Conservation (phyloP, 192 early-diverging fungal genomes). For the Globomyces pollinis-pini region DNA sequence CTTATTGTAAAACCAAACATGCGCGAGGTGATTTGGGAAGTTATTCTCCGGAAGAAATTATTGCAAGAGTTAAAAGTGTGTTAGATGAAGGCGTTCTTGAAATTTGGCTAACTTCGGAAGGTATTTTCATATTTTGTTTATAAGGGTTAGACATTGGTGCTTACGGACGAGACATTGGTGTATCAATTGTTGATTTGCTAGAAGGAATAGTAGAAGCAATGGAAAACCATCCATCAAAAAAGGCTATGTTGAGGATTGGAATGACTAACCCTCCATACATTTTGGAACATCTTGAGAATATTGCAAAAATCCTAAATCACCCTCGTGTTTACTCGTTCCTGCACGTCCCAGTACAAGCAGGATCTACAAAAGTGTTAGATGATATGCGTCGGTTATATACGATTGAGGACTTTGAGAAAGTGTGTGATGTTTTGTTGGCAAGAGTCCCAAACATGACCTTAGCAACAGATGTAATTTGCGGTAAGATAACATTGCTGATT, state of each 20-base stretch:
- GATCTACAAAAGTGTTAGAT: conserved; percentile 34
- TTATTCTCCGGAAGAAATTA: conserved; percentile 39
- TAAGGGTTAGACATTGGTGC: conserved; percentile 35
- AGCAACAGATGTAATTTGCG: conserved; percentile 54
- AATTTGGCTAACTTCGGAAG: conserved; percentile 56
- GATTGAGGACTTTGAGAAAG: conserved; percentile 32
- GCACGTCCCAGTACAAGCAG: conserved; percentile 54
- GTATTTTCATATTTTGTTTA: conserved; percentile 20
- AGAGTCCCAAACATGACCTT: conserved; percentile 33
- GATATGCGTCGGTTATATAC: conserved; percentile 48
- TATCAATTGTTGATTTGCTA: conserved; percentile 39
- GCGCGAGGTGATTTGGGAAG: conserved; percentile 42
- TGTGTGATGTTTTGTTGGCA: conserved; percentile 26
- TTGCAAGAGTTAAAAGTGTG: conserved; percentile 38
- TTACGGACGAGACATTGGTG: conserved; percentile 44
- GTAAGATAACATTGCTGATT: not conserved
- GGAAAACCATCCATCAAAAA: conserved; percentile 22
- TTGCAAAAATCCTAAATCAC: conserved; percentile 40
- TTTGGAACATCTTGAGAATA: conserved; percentile 40
- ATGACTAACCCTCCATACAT: conserved; percentile 63
- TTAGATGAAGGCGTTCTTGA: conserved; percentile 46
- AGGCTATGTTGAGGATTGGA: conserved; percentile 46
- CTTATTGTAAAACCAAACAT: conserved; percentile 53
- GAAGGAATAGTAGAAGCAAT: conserved; percentile 35
- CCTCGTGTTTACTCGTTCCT: conserved; percentile 52